Evolutionary conservation across 2,329 filamentous ascomycete genomes (phyloP).

Genomic region (Myriosclerotinia curreyana): DNA sequence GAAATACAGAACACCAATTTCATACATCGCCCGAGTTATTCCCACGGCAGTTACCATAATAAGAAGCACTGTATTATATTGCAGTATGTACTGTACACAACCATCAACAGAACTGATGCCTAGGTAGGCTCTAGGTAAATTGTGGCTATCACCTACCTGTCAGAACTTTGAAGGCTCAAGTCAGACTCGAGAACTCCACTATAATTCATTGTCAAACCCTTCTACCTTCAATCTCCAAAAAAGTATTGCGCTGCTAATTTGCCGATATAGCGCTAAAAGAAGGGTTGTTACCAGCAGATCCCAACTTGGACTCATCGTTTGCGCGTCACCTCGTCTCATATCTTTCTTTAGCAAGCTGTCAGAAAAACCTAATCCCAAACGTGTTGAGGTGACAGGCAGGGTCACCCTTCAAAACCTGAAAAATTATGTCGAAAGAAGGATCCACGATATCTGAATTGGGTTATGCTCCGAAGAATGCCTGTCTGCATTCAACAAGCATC

Average conservation of each 20-base stretch:
- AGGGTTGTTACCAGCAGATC: conserved; percentile 28
- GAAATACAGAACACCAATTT: conserved; percentile 15
- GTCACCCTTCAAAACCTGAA: conserved; percentile 34
- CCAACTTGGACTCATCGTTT: conserved; percentile 33
- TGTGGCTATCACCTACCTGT: conserved; percentile 3
- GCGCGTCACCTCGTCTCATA: conserved; percentile 39
- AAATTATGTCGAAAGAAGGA: conserved; percentile 25
- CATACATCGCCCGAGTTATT: conserved; percentile 18
- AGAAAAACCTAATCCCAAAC: conserved; percentile 36
- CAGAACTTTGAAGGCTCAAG: conserved; percentile 8
- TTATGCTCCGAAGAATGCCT: conserved; percentile 36
- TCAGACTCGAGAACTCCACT: conserved; percentile 1
- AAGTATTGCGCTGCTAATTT: conserved; percentile 17
- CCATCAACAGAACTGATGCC: not conserved
- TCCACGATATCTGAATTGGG: conserved; percentile 34
- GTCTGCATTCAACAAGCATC: conserved; percentile 36
- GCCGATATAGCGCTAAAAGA: conserved; percentile 9
- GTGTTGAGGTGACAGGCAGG: conserved; percentile 36
- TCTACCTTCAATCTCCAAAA: conserved; percentile 6
- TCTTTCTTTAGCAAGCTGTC: conserved; percentile 34
- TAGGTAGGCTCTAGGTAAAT: not conserved
- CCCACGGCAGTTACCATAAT: conserved; percentile 21
- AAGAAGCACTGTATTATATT: not conserved
- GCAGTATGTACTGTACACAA: not conserved
- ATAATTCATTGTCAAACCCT: conserved; percentile 16